phyloP scores from a whole-genome alignment of 495 filamentous ascomycete species.

The Viridothelium virens region DNA sequence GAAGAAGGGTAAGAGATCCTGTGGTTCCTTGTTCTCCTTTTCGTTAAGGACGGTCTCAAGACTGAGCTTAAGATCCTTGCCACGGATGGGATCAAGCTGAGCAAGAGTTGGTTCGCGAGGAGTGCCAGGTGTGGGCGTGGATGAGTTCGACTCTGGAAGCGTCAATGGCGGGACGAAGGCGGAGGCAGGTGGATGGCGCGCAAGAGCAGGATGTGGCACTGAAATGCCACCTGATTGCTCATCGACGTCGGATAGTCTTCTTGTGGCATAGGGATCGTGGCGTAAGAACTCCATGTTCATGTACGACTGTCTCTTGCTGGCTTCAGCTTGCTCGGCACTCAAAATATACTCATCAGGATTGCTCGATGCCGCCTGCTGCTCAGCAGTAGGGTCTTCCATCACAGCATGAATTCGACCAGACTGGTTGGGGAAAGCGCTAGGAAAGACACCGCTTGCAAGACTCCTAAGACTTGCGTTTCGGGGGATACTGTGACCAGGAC shows the following conservation, averaged over 20 bases:
- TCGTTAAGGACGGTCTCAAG: slow-evolving; percentile 20
- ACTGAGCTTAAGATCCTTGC: slow-evolving; percentile 15
- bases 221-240: not conserved
- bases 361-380: slow-evolving; percentile 3
- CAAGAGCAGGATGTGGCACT: not conserved
- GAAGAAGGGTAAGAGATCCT: slow-evolving; percentile 60
- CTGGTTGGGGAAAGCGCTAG: not conserved
- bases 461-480: not conserved
- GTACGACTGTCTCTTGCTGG: slow-evolving; percentile 15
- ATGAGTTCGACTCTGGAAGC: not conserved
- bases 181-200: slow-evolving; percentile 1
- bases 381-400: slow-evolving; percentile 3
- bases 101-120: not conserved
- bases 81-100: not conserved
- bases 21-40: slow-evolving; percentile 46
- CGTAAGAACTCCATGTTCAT: slow-evolving; percentile 11
- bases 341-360: slow-evolving; percentile 13
- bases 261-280: slow-evolving; percentile 4
- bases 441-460: slow-evolving; percentile 2
- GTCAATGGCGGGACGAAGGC: not conserved
- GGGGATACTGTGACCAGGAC: slow-evolving; percentile 1
- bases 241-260: slow-evolving; percentile 4
- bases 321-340: slow-evolving; percentile 16
- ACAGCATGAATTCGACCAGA: not conserved
- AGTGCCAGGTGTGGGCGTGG: not conserved